A percentile compares a stretch with the other conserved stretches of the same genome.
Conservation (phyloP, 169 alveolate species). For the Plasmodium fragile region DNA sequence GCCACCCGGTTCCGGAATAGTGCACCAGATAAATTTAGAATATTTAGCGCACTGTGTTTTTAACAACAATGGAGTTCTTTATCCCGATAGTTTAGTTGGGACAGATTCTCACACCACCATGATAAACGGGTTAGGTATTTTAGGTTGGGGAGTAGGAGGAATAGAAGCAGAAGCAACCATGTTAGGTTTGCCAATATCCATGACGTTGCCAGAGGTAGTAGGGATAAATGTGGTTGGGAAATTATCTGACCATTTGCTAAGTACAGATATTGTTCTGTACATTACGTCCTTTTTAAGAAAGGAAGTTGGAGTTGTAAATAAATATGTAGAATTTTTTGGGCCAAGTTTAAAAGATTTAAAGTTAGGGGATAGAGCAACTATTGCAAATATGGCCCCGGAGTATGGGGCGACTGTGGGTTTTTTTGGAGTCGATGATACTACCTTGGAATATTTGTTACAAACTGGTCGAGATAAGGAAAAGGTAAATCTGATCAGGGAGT, state of each 20-base stretch:
- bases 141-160: conserved; percentile 98
- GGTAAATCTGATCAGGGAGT: conserved; percentile 90
- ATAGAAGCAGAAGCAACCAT: conserved; percentile 99
- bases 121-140: conserved; percentile 97
- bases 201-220: conserved; percentile 97
- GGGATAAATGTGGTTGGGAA: conserved; percentile 96
- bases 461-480: conserved; percentile 93
- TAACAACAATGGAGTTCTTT: conserved; percentile 85
- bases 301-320: conserved; percentile 97
- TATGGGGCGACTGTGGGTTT: conserved; percentile 98
- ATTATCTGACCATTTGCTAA: conserved; percentile 89
- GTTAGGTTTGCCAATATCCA: conserved; percentile 97
- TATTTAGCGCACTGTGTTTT: conserved; percentile 88
- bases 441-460: conserved; percentile 90
- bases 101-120: conserved; percentile 98
- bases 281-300: conserved; percentile 91
- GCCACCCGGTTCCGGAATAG: conserved; percentile 98
- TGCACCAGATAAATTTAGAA: conserved; percentile 94
- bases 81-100: conserved; percentile 97
- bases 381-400: conserved; percentile 98
- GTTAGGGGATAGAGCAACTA: conserved; percentile 96
- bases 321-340: conserved; percentile 96
- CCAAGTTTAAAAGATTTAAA: conserved; percentile 91
- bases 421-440: conserved; percentile 95
- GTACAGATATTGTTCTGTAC: conserved; percentile 96